A percentile compares a stretch with the other conserved stretches of the same genome.
Conservation (phyloP, 2,329 filamentous ascomycete genomes). For the Ceratocystiopsis sp. region DNA sequence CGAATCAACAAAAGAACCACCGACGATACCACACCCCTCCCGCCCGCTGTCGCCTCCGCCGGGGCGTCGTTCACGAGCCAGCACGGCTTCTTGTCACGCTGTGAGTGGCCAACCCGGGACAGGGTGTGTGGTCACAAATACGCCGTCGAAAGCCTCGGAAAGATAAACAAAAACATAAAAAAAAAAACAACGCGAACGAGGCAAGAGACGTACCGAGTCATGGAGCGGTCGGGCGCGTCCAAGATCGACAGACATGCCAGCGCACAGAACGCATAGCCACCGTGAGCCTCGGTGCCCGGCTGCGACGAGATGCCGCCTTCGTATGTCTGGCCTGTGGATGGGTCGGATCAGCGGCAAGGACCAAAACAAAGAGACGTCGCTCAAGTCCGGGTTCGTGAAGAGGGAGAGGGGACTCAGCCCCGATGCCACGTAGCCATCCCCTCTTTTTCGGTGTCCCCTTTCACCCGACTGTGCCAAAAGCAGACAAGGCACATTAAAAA, state of each 20-base stretch:
- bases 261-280: slow-evolving; percentile 90
- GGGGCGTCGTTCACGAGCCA: slow-evolving; percentile 7
- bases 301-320: slow-evolving; percentile 84
- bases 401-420: too few species aligned
- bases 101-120: slow-evolving; percentile 15
- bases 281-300: slow-evolving; percentile 82
- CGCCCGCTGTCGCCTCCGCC: too few species aligned
- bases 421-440: too few species aligned
- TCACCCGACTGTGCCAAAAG: slow-evolving; percentile 1
- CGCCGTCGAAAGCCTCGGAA: too few species aligned
- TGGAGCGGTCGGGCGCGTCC: slow-evolving; percentile 56
- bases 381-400: neutral
- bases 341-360: too few species aligned
- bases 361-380: too few species aligned
- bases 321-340: slow-evolving; percentile 63
- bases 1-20: neutral
- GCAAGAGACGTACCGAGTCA: slow-evolving; percentile 40
- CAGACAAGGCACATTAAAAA: neutral
- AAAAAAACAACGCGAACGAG: neutral
- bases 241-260: slow-evolving; percentile 78
- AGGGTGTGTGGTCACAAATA: too few species aligned
- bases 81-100: slow-evolving; percentile 20
- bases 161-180: slow-evolving; percentile 6
- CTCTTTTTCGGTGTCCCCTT: neutral
- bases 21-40: neutral